Percentiles rank a stretch among this genome's conserved stretches.
Conservation (phyloP, 352 stramenopile genomes). For the Globisporangium uncinulatum region DNA sequence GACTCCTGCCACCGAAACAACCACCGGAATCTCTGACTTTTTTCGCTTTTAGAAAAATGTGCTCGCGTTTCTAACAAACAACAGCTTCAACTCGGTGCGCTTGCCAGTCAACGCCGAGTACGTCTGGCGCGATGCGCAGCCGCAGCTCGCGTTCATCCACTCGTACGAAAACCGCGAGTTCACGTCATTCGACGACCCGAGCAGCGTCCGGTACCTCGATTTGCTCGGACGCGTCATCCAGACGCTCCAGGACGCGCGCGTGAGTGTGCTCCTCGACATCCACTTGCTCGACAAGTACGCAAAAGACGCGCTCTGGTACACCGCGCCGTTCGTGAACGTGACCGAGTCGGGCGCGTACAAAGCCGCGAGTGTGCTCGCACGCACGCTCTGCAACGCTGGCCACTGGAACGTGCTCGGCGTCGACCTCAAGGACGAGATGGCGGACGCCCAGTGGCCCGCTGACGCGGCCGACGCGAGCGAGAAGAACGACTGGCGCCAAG, state of each 20-base stretch:
- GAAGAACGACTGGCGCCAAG: constrained; percentile 38
- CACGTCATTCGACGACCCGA: constrained; percentile 34
- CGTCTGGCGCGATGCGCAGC: constrained; percentile 30
- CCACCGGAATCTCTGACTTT: not conserved
- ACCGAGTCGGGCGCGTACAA: constrained; percentile 39
- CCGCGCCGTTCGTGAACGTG: constrained; percentile 39
- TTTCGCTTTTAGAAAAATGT: constrained; percentile 26
- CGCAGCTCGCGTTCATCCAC: constrained; percentile 51
- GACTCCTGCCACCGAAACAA: not conserved
- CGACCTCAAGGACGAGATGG: constrained; percentile 62
- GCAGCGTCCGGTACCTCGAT: constrained; percentile 50
- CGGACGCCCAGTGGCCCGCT: constrained; percentile 27
- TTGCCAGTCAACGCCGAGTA: constrained; percentile 51
- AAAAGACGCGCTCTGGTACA: constrained; percentile 66
- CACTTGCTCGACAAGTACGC: constrained; percentile 44
- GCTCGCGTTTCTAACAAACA: constrained; percentile 42
- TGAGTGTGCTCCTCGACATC: constrained; percentile 58
- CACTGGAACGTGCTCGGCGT: constrained; percentile 73
- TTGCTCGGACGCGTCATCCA: constrained; percentile 48
- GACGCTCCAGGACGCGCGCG: constrained; percentile 38
- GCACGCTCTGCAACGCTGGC: constrained; percentile 36
- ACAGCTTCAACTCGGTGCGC: constrained; percentile 63
- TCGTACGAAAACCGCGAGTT: constrained; percentile 59
- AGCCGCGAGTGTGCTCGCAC: constrained; percentile 34
- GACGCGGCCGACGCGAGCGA: constrained; percentile 16